Conservation (phyloP, 305 asterid species). For the Andrographis paniculata region DNA sequence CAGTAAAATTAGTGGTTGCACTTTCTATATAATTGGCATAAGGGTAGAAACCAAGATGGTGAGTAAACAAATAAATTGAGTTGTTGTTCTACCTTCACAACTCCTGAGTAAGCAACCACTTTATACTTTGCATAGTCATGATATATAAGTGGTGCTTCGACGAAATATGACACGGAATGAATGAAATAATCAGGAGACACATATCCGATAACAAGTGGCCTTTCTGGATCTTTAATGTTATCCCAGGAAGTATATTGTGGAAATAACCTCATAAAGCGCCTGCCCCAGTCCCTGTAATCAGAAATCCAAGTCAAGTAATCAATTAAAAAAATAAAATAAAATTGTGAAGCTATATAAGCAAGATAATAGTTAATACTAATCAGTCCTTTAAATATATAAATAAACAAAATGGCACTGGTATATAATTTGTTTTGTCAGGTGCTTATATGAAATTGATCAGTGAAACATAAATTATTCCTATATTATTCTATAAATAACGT, state of each 20-base stretch:
- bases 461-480: constrained; percentile 1
- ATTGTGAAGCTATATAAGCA: no score
- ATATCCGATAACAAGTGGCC: constrained; percentile 85
- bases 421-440: no score
- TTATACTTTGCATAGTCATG: constrained; percentile 73
- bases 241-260: constrained; percentile 88
- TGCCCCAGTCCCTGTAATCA: constrained; percentile 94
- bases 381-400: no score
- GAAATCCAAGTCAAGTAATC: constrained; percentile 11
- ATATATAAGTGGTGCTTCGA: constrained; percentile 83
- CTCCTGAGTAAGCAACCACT: constrained; percentile 95
- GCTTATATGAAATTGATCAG: no score
- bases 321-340: neutral
- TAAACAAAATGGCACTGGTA: neutral
- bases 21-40: no score
- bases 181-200: constrained; percentile 99
- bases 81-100: constrained; percentile 68
- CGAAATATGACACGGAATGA: constrained; percentile 94
- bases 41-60: constrained; percentile 11
- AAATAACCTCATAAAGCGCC: constrained; percentile 86
- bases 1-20: no score
- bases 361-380: no score
- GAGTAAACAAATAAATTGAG: constrained; percentile 12
- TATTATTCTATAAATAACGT: neutral
- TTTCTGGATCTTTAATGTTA: constrained; percentile 78